phyloP scores from a whole-genome alignment of 2,329 filamentous ascomycete species.

The Cytospora paraplurivora region DNA sequence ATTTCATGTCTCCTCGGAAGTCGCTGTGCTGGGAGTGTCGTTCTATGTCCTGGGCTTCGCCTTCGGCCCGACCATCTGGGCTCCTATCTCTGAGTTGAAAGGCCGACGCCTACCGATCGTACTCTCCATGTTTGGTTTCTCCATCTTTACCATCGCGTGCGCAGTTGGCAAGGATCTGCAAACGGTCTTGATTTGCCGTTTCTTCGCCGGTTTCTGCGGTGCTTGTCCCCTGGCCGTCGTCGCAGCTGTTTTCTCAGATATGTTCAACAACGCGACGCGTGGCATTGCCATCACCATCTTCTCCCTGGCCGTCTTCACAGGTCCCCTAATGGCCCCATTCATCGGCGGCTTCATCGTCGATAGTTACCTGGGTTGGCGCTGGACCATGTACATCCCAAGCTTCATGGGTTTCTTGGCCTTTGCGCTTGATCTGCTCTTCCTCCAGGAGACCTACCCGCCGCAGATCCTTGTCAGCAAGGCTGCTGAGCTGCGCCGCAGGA shows the following conservation, averaged over 20 bases:
- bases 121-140: slow-evolving; percentile 68
- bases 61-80: slow-evolving; percentile 71
- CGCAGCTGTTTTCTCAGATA: slow-evolving; percentile 71
- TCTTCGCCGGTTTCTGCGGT: slow-evolving; percentile 74
- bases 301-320: slow-evolving; percentile 65
- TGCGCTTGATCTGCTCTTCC: slow-evolving; percentile 60
- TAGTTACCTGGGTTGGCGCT: slow-evolving; percentile 69
- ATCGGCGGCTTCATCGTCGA: slow-evolving; percentile 68
- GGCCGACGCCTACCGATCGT: slow-evolving; percentile 66
- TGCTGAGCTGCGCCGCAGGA: slow-evolving; percentile 61
- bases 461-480: slow-evolving; percentile 65
- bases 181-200: slow-evolving; percentile 69
- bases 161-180: slow-evolving; percentile 69
- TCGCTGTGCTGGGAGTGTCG: slow-evolving; percentile 66
- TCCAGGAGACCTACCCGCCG: slow-evolving; percentile 71
- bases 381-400: slow-evolving; percentile 66
- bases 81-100: slow-evolving; percentile 71
- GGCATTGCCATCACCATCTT: slow-evolving; percentile 61
- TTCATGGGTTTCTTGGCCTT: slow-evolving; percentile 67
- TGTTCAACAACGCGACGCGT: slow-evolving; percentile 66
- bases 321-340: slow-evolving; percentile 68
- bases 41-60: slow-evolving; percentile 74
- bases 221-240: slow-evolving; percentile 70
- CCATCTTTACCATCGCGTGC: slow-evolving; percentile 65
- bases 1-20: slow-evolving; percentile 63